Percentiles rank a stretch among this genome's conserved stretches.
phyloP scores from a whole-genome alignment of 331 rosid species.

The Erythrophleum ivorense region DNA sequence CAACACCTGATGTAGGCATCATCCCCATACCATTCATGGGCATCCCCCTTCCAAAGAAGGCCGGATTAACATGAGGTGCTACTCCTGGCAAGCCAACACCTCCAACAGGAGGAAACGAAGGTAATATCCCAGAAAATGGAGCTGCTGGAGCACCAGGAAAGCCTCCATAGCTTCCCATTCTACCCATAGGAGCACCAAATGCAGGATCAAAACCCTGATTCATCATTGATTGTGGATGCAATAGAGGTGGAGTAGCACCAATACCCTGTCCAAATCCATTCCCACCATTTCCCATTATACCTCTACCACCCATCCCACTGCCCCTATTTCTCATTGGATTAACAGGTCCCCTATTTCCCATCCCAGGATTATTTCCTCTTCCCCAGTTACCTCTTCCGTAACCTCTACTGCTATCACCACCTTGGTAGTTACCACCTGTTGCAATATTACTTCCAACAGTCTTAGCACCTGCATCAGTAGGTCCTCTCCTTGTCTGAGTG shows the following conservation, averaged over 20 bases:
- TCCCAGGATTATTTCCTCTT: constrained; percentile 76
- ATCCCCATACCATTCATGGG: constrained; percentile 97
- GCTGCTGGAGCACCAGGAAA: constrained; percentile 91
- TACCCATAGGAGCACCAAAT: constrained; percentile 92
- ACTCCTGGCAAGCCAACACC: constrained; percentile 95
- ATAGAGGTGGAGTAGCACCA: constrained; percentile 77
- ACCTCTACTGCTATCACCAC: constrained; percentile 78
- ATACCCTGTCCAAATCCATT: constrained; percentile 93
- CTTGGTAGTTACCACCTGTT: constrained; percentile 88
- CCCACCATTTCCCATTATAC: constrained; percentile 92
- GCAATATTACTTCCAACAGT: constrained; percentile 69
- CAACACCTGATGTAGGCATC: constrained; percentile 86
- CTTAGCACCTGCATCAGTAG: constrained; percentile 68
- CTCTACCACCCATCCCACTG: constrained; percentile 89
- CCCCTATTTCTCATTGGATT: constrained; percentile 86
- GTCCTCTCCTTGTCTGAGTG: constrained; percentile 67
- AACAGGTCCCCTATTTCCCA: constrained; percentile 87
- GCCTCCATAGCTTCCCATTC: constrained; percentile 91
- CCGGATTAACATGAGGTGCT: constrained; percentile 98
- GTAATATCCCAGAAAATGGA: constrained; percentile 82
- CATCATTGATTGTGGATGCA: constrained; percentile 94
- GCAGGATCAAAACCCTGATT: constrained; percentile 96
- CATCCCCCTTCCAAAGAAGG: constrained; percentile 96
- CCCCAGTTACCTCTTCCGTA: constrained; percentile 97
- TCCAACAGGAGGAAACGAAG: constrained; percentile 82